Conservation (phyloP, 1,284 basidiomycete genomes). For the Phlebopus sp. region DNA sequence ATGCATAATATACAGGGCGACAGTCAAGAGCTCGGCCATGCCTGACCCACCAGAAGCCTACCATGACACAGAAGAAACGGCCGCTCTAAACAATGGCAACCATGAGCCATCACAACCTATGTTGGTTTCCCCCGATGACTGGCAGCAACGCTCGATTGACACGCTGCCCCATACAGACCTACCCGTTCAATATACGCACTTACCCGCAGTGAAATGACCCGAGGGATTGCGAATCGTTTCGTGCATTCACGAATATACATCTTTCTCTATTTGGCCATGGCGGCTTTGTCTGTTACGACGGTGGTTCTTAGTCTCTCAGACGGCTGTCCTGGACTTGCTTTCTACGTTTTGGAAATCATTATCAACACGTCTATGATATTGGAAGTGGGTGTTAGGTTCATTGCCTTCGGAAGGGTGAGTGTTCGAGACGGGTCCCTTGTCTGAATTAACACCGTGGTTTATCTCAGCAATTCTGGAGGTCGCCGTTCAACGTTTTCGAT, state of each 20-base stretch:
- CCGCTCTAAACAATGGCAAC: slow-evolving; percentile 2
- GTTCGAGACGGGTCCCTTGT: not conserved
- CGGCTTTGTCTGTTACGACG: slow-evolving; percentile 84
- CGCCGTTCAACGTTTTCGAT: slow-evolving; percentile 86
- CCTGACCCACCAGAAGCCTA: slow-evolving; percentile 21
- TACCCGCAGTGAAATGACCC: slow-evolving; percentile 73
- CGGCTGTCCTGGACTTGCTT: slow-evolving; percentile 75
- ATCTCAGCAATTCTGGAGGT: slow-evolving; percentile 90
- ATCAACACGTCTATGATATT: slow-evolving; percentile 91
- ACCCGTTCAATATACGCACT: slow-evolving; percentile 78
- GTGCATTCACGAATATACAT: slow-evolving; percentile 81
- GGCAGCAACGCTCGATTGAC: slow-evolving; percentile 13
- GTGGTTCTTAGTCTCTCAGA: slow-evolving; percentile 83
- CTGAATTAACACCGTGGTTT: slow-evolving; percentile 5
- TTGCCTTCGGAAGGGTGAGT: slow-evolving; percentile 86
- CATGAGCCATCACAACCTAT: slow-evolving; percentile 15
- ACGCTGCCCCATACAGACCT: slow-evolving; percentile 41
- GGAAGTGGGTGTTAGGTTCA: slow-evolving; percentile 84
- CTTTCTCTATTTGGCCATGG: slow-evolving; percentile 87
- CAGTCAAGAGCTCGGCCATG: slow-evolving; percentile 19
- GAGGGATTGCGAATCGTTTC: slow-evolving; percentile 81
- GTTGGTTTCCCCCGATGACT: slow-evolving; percentile 20
- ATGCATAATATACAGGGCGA: not conserved
- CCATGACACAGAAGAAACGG: slow-evolving; percentile 15
- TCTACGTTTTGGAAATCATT: slow-evolving; percentile 89